phyloP scores from a whole-genome alignment of 805 yeast species.

The Teunomyces funiuensis region DNA sequence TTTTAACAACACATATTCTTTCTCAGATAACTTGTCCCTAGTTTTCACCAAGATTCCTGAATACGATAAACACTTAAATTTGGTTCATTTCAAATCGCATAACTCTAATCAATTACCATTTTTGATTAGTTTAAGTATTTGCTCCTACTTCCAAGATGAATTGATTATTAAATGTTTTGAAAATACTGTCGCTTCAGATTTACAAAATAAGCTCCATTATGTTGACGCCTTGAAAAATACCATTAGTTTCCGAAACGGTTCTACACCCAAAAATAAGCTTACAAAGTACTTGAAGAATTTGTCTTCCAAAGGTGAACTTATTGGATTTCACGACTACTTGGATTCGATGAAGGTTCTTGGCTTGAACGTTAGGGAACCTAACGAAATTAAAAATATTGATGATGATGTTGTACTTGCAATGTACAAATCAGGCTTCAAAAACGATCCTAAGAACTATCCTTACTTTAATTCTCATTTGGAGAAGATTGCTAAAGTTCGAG shows the following conservation, averaged over 20 bases:
- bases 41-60: constrained; percentile 37
- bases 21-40: constrained; percentile 32
- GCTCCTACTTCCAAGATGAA: constrained; percentile 39
- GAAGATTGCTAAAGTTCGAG: constrained; percentile 26
- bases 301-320: constrained; percentile 27
- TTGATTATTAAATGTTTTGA: constrained; percentile 42
- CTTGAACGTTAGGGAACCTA: constrained; percentile 15
- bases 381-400: constrained; percentile 20
- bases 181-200: constrained; percentile 33
- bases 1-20: constrained; percentile 26
- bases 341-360: constrained; percentile 34
- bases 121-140: constrained; percentile 29
- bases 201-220: constrained; percentile 30
- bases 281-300: constrained; percentile 29
- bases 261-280: constrained; percentile 19
- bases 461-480: constrained; percentile 33
- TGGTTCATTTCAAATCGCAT: constrained; percentile 22
- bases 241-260: constrained; percentile 16
- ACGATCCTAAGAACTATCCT: constrained; percentile 37
- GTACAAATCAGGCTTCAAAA: constrained; percentile 29
- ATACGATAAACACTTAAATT: constrained; percentile 33
- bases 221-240: constrained; percentile 36
- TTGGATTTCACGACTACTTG: constrained; percentile 36
- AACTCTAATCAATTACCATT: constrained; percentile 25
- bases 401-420: constrained; percentile 36